Conservation (phyloP, 2,329 filamentous ascomycete species). For the Talaromyces sp. region DNA sequence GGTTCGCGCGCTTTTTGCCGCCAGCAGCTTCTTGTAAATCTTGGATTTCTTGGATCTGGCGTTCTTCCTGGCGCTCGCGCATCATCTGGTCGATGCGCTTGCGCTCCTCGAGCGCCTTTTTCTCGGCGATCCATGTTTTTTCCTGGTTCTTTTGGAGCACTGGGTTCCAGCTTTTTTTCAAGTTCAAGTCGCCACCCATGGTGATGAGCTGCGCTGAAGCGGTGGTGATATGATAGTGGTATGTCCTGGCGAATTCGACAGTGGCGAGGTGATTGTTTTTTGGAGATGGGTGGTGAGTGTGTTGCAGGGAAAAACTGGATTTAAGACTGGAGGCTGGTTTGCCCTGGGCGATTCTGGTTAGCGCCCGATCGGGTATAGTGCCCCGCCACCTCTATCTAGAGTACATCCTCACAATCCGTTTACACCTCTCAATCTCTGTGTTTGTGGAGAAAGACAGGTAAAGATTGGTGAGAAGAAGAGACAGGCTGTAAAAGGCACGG, state of each 20-base stretch:
- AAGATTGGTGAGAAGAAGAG: constrained; percentile 92
- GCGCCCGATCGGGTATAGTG: neutral
- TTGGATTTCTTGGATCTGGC: constrained; percentile 86
- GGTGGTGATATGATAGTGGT: neutral
- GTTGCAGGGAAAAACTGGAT: neutral
- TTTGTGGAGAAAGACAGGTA: constrained; percentile 87
- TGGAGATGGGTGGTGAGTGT: neutral
- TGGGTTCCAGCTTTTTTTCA: constrained; percentile 76
- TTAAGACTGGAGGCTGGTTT: neutral
- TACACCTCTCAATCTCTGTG: constrained; percentile 69
- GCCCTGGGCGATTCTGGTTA: neutral
- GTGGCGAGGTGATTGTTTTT: neutral
- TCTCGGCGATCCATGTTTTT: constrained; percentile 85
- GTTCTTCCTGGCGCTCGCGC: constrained; percentile 91
- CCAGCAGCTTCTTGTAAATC: constrained; percentile 83
- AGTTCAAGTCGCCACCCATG: constrained; percentile 88
- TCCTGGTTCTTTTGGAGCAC: constrained; percentile 84
- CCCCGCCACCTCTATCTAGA: neutral
- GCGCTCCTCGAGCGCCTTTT: constrained; percentile 87
- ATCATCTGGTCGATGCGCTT: constrained; percentile 88
- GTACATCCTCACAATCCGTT: constrained; percentile 58
- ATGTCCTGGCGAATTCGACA: neutral
- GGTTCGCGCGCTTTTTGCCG: constrained; percentile 70
- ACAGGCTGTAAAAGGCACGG: constrained; percentile 85
- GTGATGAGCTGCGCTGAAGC: constrained; percentile 30